These are phyloP conservation scores for Saccharomyces hybrid DNA, from an alignment of 1,139 yeast species.

Conservation along the genomic window DNA sequence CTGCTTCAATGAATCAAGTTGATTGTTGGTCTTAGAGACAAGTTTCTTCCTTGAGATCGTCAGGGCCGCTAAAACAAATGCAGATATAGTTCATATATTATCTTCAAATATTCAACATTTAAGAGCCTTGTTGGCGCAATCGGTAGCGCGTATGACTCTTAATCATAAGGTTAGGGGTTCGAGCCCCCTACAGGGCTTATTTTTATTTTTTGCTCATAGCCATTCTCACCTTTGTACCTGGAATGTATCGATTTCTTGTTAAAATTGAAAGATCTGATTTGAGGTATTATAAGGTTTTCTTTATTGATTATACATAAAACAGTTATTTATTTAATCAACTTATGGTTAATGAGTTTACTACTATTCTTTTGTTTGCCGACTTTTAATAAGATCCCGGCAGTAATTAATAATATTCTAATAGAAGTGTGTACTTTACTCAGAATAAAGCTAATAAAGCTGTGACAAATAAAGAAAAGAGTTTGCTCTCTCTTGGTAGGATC, in stretches of 20 bases:
- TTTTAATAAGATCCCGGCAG: neutral
- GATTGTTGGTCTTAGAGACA: too few relatives aligned
- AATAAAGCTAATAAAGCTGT: neutral
- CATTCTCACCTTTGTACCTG: neutral
- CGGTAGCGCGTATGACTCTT: conserved; percentile 44
- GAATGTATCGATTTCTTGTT: neutral
- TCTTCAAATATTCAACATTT: too few relatives aligned
- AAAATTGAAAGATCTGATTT: neutral
- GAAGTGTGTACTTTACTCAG: neutral
- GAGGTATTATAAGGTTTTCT: neutral
- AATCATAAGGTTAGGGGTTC: conserved; percentile 41
- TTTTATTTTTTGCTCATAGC: conserved; percentile 8
- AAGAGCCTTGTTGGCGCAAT: conserved; percentile 40
- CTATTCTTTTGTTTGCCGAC: neutral
- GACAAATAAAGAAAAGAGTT: neutral
- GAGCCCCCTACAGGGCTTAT: conserved; percentile 40
- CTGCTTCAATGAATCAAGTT: too few relatives aligned
- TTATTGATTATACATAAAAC: neutral
- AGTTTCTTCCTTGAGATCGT: too few relatives aligned
- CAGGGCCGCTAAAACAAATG: too few relatives aligned
- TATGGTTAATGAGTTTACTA: too few relatives aligned
- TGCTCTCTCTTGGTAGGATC: neutral
- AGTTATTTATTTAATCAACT: neutral
- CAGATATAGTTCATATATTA: too few relatives aligned
- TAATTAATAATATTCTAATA: neutral